Evolutionary conservation across 1,284 basidiomycete species (phyloP), one percentile per base, ranked within the genome.

Genomic region (Apiotrichum sp.): DNA sequence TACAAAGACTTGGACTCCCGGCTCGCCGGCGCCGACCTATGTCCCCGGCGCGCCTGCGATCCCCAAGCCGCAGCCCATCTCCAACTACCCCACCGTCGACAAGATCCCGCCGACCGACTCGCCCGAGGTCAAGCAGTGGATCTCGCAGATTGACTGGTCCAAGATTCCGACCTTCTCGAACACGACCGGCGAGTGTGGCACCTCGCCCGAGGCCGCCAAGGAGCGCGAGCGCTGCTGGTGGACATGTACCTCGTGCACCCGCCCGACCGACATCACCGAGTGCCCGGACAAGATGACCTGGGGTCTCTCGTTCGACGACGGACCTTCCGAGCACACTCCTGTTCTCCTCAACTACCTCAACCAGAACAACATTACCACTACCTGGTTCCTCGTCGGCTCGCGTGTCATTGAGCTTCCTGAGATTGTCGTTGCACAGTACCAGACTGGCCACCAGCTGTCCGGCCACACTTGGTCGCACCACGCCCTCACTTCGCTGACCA

Each of bases 221-320:
- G 81, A 88, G 4, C 6, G 33, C n/a, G 76, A 76, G 11, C 80
- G 82, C 56, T 88, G 87, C 75, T 92, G 89, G 89, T 93, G 89
- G 89, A 89, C 88, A 7, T 92, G 89, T 70, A 83, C 85, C 67
- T 87, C 87, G 40, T 84, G 82, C 72, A 88, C 88, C 6, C 81
- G 87, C 14, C 80, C 77, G 34, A 83, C 83, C 10, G 88, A 92
- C 70, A 81, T 92, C 63, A 82, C 83, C 57, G 75, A 81, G 29
- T 96, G 93, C 76, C 88, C 89, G 1, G 81, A 84, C 67, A 86
- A 87, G 77, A 70, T 82, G n/a, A 53, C 43, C 29, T 52, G 52
- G 52, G 56, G 72, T 65, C 58, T 74, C 5, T 66, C 68, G 14
- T 80, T 78, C 64, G 80, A 80, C 63, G 80, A 81, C 64, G 80